These are phyloP conservation scores for Aspergillus phoenicis DNA, from an alignment of 2,329 filamentous ascomycete species.

Conservation along the genomic window DNA sequence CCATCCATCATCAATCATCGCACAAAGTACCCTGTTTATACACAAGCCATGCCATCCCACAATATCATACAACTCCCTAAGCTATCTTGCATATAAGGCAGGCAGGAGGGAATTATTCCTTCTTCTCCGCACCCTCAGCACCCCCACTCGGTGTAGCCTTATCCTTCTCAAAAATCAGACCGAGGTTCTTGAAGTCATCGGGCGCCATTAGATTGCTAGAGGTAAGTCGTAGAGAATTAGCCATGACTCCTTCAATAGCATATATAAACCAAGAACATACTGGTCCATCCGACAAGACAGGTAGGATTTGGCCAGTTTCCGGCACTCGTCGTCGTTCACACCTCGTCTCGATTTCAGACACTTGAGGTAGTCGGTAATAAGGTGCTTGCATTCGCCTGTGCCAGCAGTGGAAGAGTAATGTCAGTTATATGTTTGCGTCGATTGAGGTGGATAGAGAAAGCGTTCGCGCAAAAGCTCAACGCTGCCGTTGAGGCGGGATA, in stretches of 20 bases:
- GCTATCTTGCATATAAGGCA: background rate
- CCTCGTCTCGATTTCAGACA: slow-evolving; percentile 85
- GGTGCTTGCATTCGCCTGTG: slow-evolving; percentile 84
- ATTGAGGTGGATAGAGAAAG: background rate
- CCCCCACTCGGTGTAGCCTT: slow-evolving; percentile 3
- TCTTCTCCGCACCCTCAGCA: slow-evolving; percentile 2
- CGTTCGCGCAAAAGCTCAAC: background rate
- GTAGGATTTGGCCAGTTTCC: slow-evolving; percentile 83
- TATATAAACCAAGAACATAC: slow-evolving; percentile 55
- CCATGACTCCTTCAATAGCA: too few relatives aligned
- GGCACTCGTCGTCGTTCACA: slow-evolving; percentile 83
- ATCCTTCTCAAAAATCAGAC: slow-evolving; percentile 63
- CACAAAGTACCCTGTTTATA: background rate
- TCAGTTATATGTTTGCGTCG: slow-evolving; percentile 5
- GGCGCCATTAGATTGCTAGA: slow-evolving; percentile 88
- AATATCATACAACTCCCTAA: slow-evolving; percentile 8
- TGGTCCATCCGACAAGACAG: slow-evolving; percentile 91
- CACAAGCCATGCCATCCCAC: background rate
- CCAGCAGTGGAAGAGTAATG: background rate
- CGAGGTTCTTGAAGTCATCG: slow-evolving; percentile 92
- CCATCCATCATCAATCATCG: background rate
- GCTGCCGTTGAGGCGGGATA: background rate
- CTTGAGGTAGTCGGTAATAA: slow-evolving; percentile 81
- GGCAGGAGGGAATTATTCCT: background rate
- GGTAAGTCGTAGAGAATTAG: background rate